A percentile compares a stretch with the other conserved stretches of the same genome.
These are phyloP conservation scores for Mychonastes homosphaera DNA, from an alignment of 139 green algal species.

Conservation along the genomic window DNA sequence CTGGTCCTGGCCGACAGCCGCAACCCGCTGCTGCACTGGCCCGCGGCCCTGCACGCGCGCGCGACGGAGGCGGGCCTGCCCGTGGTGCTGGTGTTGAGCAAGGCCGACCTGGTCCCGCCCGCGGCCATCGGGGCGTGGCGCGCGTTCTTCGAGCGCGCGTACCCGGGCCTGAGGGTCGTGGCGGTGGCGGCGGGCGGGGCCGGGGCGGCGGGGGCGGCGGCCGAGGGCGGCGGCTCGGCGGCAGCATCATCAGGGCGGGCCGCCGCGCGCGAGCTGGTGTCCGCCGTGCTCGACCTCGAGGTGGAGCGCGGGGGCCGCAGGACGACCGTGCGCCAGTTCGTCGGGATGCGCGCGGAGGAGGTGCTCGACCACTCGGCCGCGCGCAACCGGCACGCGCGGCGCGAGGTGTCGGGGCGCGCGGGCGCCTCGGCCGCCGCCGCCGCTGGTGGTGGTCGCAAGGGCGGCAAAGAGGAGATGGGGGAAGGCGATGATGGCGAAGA, in stretches of 20 bases:
- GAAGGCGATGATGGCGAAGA: slow-evolving; percentile 9
- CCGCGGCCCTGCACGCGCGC: slow-evolving; percentile 24
- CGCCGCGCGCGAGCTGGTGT: not conserved
- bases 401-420: not conserved
- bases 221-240: not conserved
- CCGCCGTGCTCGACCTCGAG: slow-evolving; percentile 7
- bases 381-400: slow-evolving; percentile 17
- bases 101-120: slow-evolving; percentile 44
- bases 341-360: slow-evolving; percentile 24
- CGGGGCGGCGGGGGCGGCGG: slow-evolving; percentile 5
- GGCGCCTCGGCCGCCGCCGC: not conserved
- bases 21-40: slow-evolving; percentile 38
- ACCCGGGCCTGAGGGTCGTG: slow-evolving; percentile 30
- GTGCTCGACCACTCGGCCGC: slow-evolving; percentile 17
- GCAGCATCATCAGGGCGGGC: not conserved
- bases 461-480: not conserved
- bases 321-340: slow-evolving; percentile 4
- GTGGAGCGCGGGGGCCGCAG: not conserved
- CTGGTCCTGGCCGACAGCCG: slow-evolving; percentile 43
- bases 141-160: slow-evolving; percentile 29
- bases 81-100: slow-evolving; percentile 56
- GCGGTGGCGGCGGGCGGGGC: slow-evolving; percentile 5
- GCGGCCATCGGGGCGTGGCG: slow-evolving; percentile 29
- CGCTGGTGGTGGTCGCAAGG: slow-evolving; percentile 1
- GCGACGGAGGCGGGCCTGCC: slow-evolving; percentile 23